A percentile compares a stretch with the other conserved stretches of the same genome.
phyloP scores from a whole-genome alignment of 257 asterid species.

The Nicotiana tabacum region DNA sequence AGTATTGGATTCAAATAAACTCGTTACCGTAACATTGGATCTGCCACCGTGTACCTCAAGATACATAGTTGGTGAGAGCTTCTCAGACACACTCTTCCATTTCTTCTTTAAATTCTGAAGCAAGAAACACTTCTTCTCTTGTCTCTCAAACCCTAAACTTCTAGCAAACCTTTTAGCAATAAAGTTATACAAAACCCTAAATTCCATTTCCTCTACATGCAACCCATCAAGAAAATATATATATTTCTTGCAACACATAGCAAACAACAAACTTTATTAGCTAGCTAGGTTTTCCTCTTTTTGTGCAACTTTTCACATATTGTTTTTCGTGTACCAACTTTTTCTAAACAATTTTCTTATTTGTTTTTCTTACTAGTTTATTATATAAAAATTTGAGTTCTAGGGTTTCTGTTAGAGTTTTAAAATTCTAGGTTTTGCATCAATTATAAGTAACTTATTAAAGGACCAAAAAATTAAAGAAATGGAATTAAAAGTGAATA shows the following conservation, averaged over 20 bases:
- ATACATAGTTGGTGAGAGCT: conserved; percentile 70
- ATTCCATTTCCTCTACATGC: conserved; percentile 10
- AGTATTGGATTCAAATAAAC: too few species aligned
- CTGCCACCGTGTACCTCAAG: conserved; percentile 47
- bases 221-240: conserved; percentile 16
- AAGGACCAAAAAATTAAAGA: background rate
- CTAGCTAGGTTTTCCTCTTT: conserved; percentile 1
- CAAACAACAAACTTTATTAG: conserved; percentile 5
- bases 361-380: background rate
- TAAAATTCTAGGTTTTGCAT: conserved; percentile 13
- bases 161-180: background rate
- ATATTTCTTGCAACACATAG: background rate
- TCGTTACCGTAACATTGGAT: too few species aligned
- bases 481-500: conserved; percentile 43
- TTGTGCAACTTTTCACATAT: background rate
- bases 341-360: background rate
- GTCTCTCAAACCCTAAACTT: background rate
- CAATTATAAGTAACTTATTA: background rate
- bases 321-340: background rate
- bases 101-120: background rate
- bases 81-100: conserved; percentile 21
- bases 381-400: background rate
- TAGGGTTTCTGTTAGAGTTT: conserved; percentile 35
- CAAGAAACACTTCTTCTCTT: background rate
- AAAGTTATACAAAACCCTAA: background rate